A percentile compares a stretch with the other conserved stretches of the same genome.
phyloP scores from a whole-genome alignment of 768 basidiomycete genomes.

The Collybia sp. region DNA sequence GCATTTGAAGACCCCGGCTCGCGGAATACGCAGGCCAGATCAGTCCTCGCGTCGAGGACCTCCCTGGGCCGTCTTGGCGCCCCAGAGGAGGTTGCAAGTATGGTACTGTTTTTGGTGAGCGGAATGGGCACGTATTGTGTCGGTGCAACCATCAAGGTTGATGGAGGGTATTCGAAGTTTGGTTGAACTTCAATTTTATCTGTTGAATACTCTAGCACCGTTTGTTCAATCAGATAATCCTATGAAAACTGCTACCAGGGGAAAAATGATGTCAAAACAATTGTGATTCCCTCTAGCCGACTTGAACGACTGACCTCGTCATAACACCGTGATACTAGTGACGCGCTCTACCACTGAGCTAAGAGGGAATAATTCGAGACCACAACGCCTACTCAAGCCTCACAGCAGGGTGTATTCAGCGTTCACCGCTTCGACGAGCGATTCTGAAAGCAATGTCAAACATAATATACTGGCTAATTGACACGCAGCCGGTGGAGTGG shows the following conservation, averaged over 20 bases:
- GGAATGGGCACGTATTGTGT: constrained; percentile 6
- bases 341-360: constrained; percentile 37
- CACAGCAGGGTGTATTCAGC: too few species aligned
- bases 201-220: too few species aligned
- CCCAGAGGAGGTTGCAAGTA: constrained; percentile 11
- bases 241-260: too few species aligned
- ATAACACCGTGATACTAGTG: constrained; percentile 18
- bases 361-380: constrained; percentile 13
- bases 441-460: too few species aligned
- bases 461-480: too few species aligned
- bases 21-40: constrained; percentile 3
- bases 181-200: not conserved
- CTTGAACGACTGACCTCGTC: too few species aligned
- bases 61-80: constrained; percentile 9
- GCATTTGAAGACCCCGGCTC: constrained; percentile 4
- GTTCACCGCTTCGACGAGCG: too few species aligned
- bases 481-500: too few species aligned
- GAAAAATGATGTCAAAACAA: too few species aligned
- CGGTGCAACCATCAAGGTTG: constrained; percentile 12
- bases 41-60: constrained; percentile 5
- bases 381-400: too few species aligned
- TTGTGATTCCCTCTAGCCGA: too few species aligned
- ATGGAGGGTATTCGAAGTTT: constrained; percentile 15
- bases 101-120: constrained; percentile 4
- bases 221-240: too few species aligned